Evolutionary conservation across 371 early-diverging fungal genomes (phyloP).

Genomic region (Lichtheimia hyalospora): DNA sequence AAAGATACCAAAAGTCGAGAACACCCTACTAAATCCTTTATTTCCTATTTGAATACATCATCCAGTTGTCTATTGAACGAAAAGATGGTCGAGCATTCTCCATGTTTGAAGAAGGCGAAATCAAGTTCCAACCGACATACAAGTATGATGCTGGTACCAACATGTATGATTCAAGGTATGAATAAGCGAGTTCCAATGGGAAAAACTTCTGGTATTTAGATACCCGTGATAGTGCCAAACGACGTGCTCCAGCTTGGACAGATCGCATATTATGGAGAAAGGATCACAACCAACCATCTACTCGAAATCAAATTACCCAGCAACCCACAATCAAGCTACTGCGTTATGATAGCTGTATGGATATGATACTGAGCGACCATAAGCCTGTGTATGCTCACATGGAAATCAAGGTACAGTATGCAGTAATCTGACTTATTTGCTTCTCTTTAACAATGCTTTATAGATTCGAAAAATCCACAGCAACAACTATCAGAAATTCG

Average conservation of each 20-base stretch:
- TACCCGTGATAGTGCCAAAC: constrained; percentile 62
- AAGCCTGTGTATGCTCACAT: constrained; percentile 88
- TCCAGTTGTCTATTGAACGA: constrained; percentile 34
- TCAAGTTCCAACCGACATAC: constrained; percentile 91
- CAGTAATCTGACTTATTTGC: too few relatives aligned
- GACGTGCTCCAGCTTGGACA: constrained; percentile 89
- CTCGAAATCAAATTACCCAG: constrained; percentile 35
- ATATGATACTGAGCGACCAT: constrained; percentile 81
- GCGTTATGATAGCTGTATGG: constrained; percentile 63
- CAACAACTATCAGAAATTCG: constrained; percentile 52
- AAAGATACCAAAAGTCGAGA: not conserved
- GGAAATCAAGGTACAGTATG: constrained; percentile 38
- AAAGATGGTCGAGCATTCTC: constrained; percentile 63
- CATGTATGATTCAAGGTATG: constrained; percentile 80
- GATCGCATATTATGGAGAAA: constrained; percentile 90
- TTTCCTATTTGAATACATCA: not conserved
- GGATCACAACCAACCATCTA: constrained; percentile 8
- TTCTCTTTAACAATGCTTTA: too few relatives aligned
- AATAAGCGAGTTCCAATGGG: not conserved
- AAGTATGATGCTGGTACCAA: constrained; percentile 86
- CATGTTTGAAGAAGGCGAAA: constrained; percentile 78
- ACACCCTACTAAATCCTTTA: not conserved
- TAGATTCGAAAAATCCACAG: constrained; percentile 45
- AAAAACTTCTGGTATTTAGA: not conserved
- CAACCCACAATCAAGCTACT: constrained; percentile 28